Evolutionary conservation across 2,329 filamentous ascomycete species (phyloP).

Genomic region (Penicillium sp.): DNA sequence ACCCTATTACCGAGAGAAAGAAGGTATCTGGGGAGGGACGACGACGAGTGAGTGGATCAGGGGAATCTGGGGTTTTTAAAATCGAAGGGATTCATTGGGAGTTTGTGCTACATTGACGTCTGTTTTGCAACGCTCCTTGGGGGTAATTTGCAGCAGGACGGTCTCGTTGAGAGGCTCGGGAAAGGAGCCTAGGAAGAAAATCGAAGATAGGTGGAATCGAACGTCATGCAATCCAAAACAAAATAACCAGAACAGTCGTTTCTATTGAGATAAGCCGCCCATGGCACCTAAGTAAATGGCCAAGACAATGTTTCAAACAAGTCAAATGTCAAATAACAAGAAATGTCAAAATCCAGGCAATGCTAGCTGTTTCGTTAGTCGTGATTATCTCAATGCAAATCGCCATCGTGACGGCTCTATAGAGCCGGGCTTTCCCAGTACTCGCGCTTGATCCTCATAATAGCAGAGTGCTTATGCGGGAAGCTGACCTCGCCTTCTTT

Average conservation of each 20-base stretch:
- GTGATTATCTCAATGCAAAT: conserved; percentile 7
- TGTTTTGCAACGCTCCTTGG: too few relatives aligned
- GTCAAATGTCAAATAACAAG: conserved; percentile 1
- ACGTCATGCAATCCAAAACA: background rate
- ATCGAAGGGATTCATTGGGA: background rate
- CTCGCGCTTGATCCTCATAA: conserved; percentile 77
- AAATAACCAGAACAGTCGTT: background rate
- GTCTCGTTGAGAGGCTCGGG: background rate
- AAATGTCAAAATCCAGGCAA: conserved; percentile 2
- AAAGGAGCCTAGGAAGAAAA: too few relatives aligned
- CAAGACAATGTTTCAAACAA: background rate
- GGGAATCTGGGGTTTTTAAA: background rate
- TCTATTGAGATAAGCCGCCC: background rate
- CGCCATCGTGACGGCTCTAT: conserved; percentile 32
- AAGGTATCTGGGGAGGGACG: background rate
- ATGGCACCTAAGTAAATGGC: background rate
- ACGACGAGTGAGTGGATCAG: background rate
- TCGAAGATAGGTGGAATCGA: background rate
- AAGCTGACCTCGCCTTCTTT: conserved; percentile 85
- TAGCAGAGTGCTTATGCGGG: conserved; percentile 87
- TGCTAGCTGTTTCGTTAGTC: conserved; percentile 18
- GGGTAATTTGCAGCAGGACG: too few relatives aligned
- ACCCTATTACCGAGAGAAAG: conserved; percentile 3
- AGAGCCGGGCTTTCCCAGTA: conserved; percentile 71
- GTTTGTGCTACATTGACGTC: background rate